phyloP scores from a whole-genome alignment of 306 rosid species.

The Senna tora region DNA sequence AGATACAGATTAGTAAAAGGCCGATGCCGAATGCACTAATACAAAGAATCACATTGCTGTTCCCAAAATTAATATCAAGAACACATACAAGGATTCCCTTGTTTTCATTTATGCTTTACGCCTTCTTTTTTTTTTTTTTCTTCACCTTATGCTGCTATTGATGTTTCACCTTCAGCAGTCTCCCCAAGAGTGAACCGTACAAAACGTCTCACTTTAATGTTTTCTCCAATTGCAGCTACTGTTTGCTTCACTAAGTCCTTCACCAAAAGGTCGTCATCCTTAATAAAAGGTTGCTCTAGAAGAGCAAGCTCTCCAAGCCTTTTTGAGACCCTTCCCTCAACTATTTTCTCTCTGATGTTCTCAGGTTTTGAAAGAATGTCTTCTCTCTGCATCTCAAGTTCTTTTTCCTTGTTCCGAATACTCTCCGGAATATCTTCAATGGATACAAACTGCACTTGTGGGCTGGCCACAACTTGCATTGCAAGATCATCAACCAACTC shows the following conservation, averaged over 20 bases:
- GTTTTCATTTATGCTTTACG: slow-evolving; percentile 15
- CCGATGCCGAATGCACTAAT: slow-evolving; percentile 45
- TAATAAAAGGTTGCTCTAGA: slow-evolving; percentile 89
- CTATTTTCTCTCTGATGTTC: slow-evolving; percentile 89
- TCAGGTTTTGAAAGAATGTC: slow-evolving; percentile 87
- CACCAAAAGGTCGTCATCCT: slow-evolving; percentile 78
- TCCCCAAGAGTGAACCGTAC: slow-evolving; percentile 88
- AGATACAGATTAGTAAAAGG: slow-evolving; percentile 48
- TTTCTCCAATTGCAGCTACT: slow-evolving; percentile 99
- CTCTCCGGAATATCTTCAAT: slow-evolving; percentile 79
- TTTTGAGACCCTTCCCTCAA: slow-evolving; percentile 93
- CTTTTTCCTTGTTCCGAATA: slow-evolving; percentile 65
- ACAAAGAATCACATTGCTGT: slow-evolving; percentile 40
- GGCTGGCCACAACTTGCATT: slow-evolving; percentile 93
- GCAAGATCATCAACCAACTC: slow-evolving; percentile 94
- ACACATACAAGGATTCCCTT: neutral
- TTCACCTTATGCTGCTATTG: slow-evolving; percentile 42
- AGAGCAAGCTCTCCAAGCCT: slow-evolving; percentile 95
- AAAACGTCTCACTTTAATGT: slow-evolving; percentile 88
- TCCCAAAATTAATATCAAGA: slow-evolving; percentile 42
- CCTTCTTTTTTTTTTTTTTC: neutral
- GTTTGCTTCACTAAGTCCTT: slow-evolving; percentile 95
- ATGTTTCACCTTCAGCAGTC: slow-evolving; percentile 46
- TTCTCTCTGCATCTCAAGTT: slow-evolving; percentile 89
- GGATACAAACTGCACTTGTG: slow-evolving; percentile 81